A percentile compares a stretch with the other conserved stretches of the same genome.
Conservation (phyloP, 2,329 filamentous ascomycete species). For the Cadophora luteo-olivacea region DNA sequence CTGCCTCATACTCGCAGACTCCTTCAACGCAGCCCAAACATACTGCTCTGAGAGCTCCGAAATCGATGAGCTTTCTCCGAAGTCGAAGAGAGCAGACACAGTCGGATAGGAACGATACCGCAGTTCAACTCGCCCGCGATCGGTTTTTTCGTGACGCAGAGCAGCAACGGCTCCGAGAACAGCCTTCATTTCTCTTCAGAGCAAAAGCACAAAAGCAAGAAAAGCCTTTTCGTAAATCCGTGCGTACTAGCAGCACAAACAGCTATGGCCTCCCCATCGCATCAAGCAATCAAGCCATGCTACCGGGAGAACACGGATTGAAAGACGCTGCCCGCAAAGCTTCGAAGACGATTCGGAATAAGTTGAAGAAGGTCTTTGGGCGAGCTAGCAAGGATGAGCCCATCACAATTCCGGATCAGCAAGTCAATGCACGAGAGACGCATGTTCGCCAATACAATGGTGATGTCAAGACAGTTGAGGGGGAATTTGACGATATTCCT, state of each 20-base stretch:
- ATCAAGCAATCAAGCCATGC: slow-evolving; percentile 34
- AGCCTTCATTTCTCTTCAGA: slow-evolving; percentile 54
- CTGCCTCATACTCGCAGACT: slow-evolving; percentile 28
- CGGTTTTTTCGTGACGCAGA: slow-evolving; percentile 47
- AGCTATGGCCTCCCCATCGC: slow-evolving; percentile 45
- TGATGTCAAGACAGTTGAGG: slow-evolving; percentile 39
- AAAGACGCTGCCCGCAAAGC: slow-evolving; percentile 64
- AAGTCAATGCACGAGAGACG: slow-evolving; percentile 53
- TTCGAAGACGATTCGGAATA: slow-evolving; percentile 66
- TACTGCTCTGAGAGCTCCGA: slow-evolving; percentile 52
- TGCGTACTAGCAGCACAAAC: slow-evolving; percentile 53
- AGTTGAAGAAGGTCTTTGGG: slow-evolving; percentile 64
- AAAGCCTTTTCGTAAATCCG: slow-evolving; percentile 54
- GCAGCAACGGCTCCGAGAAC: slow-evolving; percentile 48
- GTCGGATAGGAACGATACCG: slow-evolving; percentile 45
- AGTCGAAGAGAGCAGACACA: slow-evolving; percentile 36
- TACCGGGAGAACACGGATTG: slow-evolving; percentile 47
- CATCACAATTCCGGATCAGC: slow-evolving; percentile 55
- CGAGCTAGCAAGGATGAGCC: slow-evolving; percentile 45
- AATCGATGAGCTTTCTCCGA: slow-evolving; percentile 61
- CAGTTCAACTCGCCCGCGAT: slow-evolving; percentile 48
- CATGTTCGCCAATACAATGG: slow-evolving; percentile 40
- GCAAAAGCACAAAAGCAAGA: slow-evolving; percentile 45
- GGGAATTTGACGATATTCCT: slow-evolving; percentile 45
- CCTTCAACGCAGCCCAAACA: slow-evolving; percentile 38